Conservation (phyloP, 1,284 basidiomycete genomes). For the Bondarzewia mesenterica region DNA sequence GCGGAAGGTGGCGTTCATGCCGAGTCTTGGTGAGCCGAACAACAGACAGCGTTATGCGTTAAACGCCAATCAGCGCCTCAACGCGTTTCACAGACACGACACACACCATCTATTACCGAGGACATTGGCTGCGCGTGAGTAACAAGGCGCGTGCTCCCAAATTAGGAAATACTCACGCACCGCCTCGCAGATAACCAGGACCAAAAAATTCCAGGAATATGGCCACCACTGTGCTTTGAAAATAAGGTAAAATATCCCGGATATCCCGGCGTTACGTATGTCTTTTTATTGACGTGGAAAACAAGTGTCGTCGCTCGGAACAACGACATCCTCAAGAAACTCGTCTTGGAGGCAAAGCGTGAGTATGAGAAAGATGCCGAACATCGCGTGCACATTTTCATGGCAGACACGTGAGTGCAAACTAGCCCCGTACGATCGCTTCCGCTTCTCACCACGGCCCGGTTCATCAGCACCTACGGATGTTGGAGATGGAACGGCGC, state of each 20-base stretch:
- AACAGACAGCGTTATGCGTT: too few relatives aligned
- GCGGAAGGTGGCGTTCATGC: slow-evolving; percentile 70
- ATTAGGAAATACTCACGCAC: slow-evolving; percentile 16
- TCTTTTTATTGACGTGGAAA: slow-evolving; percentile 5
- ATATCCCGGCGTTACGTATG: slow-evolving; percentile 14
- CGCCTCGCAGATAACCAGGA: slow-evolving; percentile 60
- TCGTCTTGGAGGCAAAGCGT: slow-evolving; percentile 76
- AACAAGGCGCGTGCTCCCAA: slow-evolving; percentile 12
- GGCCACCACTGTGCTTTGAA: slow-evolving; percentile 62
- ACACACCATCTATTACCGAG: slow-evolving; percentile 79
- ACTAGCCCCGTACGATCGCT: slow-evolving; percentile 5
- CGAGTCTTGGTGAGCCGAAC: slow-evolving; percentile 55
- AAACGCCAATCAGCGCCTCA: slow-evolving; percentile 3
- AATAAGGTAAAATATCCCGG: slow-evolving; percentile 49
- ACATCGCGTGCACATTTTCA: slow-evolving; percentile 79
- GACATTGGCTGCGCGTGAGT: slow-evolving; percentile 75
- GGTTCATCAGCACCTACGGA: slow-evolving; percentile 44
- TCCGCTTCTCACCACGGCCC: slow-evolving; percentile 7
- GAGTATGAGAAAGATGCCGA: slow-evolving; percentile 85
- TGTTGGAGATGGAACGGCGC: slow-evolving; percentile 84
- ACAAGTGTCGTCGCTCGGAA: slow-evolving; percentile 73
- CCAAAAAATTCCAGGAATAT: slow-evolving; percentile 67
- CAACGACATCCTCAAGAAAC: slow-evolving; percentile 76
- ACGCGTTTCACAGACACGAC: slow-evolving; percentile 52
- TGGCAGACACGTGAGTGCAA: slow-evolving; percentile 80